Conservation (phyloP, 2,329 filamentous ascomycete genomes). For the Xylaria sp. region DNA sequence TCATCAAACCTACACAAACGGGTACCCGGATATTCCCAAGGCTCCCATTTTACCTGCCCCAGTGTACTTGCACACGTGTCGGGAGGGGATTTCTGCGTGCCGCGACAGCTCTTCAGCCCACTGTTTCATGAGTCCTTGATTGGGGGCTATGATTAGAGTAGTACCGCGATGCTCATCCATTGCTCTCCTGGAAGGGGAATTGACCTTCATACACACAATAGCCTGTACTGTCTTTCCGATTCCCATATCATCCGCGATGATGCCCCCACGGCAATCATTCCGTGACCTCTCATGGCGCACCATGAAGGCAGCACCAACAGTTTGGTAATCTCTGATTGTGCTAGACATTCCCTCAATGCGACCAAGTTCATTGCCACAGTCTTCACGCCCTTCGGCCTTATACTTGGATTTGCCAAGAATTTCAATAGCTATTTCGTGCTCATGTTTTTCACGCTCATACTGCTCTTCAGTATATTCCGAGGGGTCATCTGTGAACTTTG, state of each 20-base stretch:
- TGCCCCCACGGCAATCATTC: conserved; percentile 21
- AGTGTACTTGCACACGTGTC: conserved; percentile 2
- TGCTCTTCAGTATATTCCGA: neutral
- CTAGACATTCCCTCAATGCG: conserved; percentile 22
- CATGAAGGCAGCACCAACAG: conserved; percentile 28
- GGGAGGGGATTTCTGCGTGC: neutral
- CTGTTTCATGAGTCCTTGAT: conserved; percentile 20
- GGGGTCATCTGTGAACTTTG: neutral
- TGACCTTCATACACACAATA: conserved; percentile 24
- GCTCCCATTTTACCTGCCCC: neutral
- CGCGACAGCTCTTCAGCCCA: conserved; percentile 16
- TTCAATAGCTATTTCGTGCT: neutral
- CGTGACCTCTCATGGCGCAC: conserved; percentile 19
- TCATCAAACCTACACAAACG: conserved; percentile 23
- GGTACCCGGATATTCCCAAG: neutral
- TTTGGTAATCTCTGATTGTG: conserved; percentile 34
- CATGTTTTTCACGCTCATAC: neutral
- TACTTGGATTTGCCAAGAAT: conserved; percentile 15
- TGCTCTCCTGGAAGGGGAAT: conserved; percentile 22
- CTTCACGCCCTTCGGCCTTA: conserved; percentile 1
- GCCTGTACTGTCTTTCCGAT: conserved; percentile 36
- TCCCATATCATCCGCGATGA: conserved; percentile 38
- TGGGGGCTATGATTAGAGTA: conserved; percentile 30
- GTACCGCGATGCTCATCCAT: neutral
- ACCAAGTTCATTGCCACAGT: conserved; percentile 14